These are phyloP conservation scores for Neurospora sp. DNA, from an alignment of 495 filamentous ascomycete genomes.

Conservation along the genomic window DNA sequence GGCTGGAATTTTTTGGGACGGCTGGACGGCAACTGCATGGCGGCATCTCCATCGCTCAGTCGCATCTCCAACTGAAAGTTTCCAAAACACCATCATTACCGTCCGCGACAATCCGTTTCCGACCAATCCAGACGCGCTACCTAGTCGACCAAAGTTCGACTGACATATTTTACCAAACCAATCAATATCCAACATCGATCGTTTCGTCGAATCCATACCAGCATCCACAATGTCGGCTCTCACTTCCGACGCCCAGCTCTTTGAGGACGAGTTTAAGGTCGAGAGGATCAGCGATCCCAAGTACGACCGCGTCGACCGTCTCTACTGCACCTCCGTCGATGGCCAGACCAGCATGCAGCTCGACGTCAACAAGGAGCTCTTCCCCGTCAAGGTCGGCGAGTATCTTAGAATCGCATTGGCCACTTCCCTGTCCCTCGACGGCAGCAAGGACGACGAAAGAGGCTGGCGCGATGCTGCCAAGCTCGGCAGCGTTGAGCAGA, in stretches of 20 bases:
- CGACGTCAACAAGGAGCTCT: constrained; percentile 92
- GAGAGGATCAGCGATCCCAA: constrained; percentile 67
- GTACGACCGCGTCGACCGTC: constrained; percentile 88
- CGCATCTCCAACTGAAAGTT: background rate
- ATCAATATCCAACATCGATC: background rate
- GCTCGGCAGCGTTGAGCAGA: constrained; percentile 46
- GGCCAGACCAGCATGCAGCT: constrained; percentile 65
- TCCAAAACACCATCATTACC: background rate
- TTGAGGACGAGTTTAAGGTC: constrained; percentile 85
- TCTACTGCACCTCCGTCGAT: constrained; percentile 62
- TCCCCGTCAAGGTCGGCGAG: constrained; percentile 62
- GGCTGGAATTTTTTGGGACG: background rate
- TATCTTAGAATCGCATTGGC: constrained; percentile 70
- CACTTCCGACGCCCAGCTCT: constrained; percentile 75
- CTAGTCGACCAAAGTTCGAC: too few relatives aligned
- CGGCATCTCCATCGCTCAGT: background rate
- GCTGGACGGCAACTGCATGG: background rate
- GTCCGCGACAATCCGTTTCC: background rate
- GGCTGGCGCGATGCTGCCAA: constrained; percentile 73
- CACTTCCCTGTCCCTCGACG: constrained; percentile 76
- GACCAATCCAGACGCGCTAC: background rate
- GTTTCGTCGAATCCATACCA: background rate
- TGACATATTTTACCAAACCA: too few relatives aligned
- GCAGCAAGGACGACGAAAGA: constrained; percentile 53
- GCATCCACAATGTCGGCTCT: constrained; percentile 32